These are phyloP conservation scores for Coffea eugenioides DNA, from an alignment of 257 asterid genomes.

Conservation along the genomic window DNA sequence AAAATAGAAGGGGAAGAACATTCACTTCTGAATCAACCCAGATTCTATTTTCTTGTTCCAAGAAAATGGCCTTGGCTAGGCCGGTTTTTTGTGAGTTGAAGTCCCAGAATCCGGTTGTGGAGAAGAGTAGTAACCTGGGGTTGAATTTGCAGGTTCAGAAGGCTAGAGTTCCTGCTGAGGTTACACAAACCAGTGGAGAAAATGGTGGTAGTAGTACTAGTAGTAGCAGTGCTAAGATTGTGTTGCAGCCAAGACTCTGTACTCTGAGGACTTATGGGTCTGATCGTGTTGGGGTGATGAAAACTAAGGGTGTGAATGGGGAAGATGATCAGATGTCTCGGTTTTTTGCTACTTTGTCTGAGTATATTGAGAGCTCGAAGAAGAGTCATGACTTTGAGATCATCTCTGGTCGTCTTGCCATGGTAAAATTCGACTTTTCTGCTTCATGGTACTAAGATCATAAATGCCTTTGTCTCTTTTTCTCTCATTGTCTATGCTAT, in stretches of 20 bases:
- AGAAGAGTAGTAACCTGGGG: constrained; percentile 2
- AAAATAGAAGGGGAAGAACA: background rate
- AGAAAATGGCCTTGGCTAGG: constrained; percentile 52
- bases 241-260: constrained; percentile 84
- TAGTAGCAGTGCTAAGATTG: constrained; percentile 32
- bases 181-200: constrained; percentile 16
- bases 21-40: constrained; percentile 17
- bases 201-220: constrained; percentile 10
- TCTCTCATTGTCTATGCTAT: too few species aligned
- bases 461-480: too few species aligned
- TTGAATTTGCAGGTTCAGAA: constrained; percentile 33
- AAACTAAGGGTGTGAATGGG: constrained; percentile 25
- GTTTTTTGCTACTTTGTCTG: constrained; percentile 61
- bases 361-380: constrained; percentile 71
- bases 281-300: constrained; percentile 41
- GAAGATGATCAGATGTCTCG: constrained; percentile 46
- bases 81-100: constrained; percentile 45
- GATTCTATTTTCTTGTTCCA: background rate
- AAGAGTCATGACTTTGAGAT: constrained; percentile 83
- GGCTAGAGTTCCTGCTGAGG: constrained; percentile 30
- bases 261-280: constrained; percentile 62
- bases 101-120: constrained; percentile 29
- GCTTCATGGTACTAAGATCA: background rate
- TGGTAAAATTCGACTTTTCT: constrained; percentile 40
- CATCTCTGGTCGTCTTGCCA: constrained; percentile 91